These are phyloP conservation scores for Sanghuangporus baumii DNA, from an alignment of 1,284 basidiomycete genomes.

Conservation along the genomic window DNA sequence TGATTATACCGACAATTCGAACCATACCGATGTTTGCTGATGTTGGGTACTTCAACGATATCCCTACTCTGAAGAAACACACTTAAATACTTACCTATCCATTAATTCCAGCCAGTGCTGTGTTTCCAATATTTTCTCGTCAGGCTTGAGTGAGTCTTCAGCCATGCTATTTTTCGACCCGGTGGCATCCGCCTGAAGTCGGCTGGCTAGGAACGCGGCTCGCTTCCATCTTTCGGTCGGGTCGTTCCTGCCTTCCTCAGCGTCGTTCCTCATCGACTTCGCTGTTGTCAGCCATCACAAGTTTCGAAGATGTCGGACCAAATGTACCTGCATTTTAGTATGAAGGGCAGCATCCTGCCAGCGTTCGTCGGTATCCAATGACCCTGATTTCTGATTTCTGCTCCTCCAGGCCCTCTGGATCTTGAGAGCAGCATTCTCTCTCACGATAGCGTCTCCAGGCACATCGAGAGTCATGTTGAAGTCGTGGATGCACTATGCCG, in stretches of 20 bases:
- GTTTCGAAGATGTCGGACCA: neutral
- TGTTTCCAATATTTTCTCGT: slow-evolving; percentile 46
- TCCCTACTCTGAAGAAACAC: neutral
- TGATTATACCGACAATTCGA: slow-evolving; percentile 43
- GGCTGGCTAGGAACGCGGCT: slow-evolving; percentile 36
- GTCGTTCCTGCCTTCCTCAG: slow-evolving; percentile 38
- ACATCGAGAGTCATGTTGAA: neutral
- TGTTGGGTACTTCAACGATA: neutral
- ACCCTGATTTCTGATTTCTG: slow-evolving; percentile 19
- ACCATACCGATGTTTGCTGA: slow-evolving; percentile 65
- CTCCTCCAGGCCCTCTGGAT: slow-evolving; percentile 31
- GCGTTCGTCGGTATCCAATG: slow-evolving; percentile 33
- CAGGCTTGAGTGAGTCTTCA: slow-evolving; percentile 26
- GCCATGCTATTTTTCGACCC: slow-evolving; percentile 26
- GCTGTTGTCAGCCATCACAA: neutral
- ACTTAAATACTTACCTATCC: slow-evolving; percentile 39
- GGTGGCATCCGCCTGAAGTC: slow-evolving; percentile 39
- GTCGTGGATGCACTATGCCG: neutral
- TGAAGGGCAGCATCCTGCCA: slow-evolving; percentile 40
- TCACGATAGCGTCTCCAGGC: neutral
- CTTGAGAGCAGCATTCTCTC: slow-evolving; percentile 22
- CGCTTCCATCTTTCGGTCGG: slow-evolving; percentile 42
- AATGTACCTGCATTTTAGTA: slow-evolving; percentile 35
- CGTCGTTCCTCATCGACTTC: slow-evolving; percentile 36
- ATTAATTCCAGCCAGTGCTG: slow-evolving; percentile 66